These are phyloP conservation scores for Halophytophthora batemanensis DNA, from an alignment of 352 stramenopile species.

Conservation along the genomic window DNA sequence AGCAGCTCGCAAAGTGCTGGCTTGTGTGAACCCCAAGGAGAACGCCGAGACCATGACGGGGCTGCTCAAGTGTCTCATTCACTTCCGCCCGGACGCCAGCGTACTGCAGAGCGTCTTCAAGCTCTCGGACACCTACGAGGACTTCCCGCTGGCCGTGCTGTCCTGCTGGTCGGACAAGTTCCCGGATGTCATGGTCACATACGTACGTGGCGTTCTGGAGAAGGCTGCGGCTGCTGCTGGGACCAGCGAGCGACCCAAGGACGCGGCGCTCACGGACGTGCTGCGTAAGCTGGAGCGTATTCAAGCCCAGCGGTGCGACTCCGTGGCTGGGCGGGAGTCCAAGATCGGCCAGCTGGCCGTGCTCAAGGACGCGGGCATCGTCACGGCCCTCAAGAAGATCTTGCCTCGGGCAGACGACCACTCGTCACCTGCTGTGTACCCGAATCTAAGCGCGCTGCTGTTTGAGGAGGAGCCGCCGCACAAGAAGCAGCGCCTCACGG, in stretches of 20 bases:
- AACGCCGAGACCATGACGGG: conserved; percentile 71
- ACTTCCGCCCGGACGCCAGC: conserved; percentile 59
- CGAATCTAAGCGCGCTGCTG: conserved; percentile 22
- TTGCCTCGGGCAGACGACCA: conserved; percentile 14
- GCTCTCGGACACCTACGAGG: conserved; percentile 52
- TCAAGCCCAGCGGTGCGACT: conserved; percentile 35
- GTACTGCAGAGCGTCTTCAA: conserved; percentile 80
- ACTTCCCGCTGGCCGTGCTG: conserved; percentile 67
- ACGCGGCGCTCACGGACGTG: conserved; percentile 39
- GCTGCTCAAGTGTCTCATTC: conserved; percentile 72
- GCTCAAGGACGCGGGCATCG: conserved; percentile 45
- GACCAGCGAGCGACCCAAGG: conserved; percentile 34
- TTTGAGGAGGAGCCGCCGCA: conserved; percentile 35
- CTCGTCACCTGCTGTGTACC: conserved; percentile 16
- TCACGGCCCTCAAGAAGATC: conserved; percentile 37
- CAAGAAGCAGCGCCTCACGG: conserved; percentile 54
- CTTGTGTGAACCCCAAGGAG: conserved; percentile 68
- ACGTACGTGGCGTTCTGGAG: conserved; percentile 49
- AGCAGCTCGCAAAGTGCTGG: conserved; percentile 72
- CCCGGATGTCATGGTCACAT: conserved; percentile 48
- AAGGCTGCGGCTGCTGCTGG: conserved; percentile 15
- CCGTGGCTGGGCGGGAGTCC: conserved; percentile 3
- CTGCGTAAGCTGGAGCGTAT: conserved; percentile 63
- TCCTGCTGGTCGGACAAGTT: conserved; percentile 73
- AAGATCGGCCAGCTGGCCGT: conserved; percentile 23